A percentile compares a stretch with the other conserved stretches of the same genome.
Conservation (phyloP, 306 rosid species). For the Quercus ilex region DNA sequence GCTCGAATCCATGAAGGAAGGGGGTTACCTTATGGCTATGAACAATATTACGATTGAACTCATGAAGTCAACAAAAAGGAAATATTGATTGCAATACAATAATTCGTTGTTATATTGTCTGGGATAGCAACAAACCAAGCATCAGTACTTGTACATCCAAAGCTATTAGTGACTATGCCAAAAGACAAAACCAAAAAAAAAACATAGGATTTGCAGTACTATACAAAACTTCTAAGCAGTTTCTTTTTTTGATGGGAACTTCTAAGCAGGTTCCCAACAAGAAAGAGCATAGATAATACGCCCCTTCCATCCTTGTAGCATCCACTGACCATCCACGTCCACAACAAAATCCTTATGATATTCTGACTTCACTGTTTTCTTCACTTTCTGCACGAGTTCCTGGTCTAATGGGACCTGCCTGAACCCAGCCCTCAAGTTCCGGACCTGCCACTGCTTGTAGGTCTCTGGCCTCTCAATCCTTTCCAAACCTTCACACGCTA, state of each 20-base stretch:
- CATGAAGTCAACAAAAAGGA: no score
- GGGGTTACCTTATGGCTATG: no score
- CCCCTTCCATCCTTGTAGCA: conserved; percentile 88
- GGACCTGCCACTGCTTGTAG: conserved; percentile 79
- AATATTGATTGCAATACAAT: no score
- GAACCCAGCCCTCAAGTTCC: conserved; percentile 76
- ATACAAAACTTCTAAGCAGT: no score
- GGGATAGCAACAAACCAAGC: no score
- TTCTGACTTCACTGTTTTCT: conserved; percentile 43
- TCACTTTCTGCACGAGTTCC: conserved; percentile 37
- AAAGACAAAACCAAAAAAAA: no score
- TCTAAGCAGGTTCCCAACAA: conserved; percentile 62
- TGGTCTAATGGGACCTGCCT: conserved; percentile 49
- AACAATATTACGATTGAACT: no score
- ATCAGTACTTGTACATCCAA: no score
- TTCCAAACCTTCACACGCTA: conserved; percentile 76
- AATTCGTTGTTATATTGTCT: no score
- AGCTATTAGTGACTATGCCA: no score
- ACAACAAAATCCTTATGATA: conserved; percentile 66
- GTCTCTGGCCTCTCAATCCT: conserved; percentile 86
- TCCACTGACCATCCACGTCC: conserved; percentile 67
- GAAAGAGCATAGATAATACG: conserved; percentile 62
- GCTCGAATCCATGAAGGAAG: no score
- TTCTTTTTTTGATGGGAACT: neutral
- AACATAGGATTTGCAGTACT: no score